Evolutionary conservation across 208 protist genomes (phyloP).

Genomic region (Phytomonas sp.): DNA sequence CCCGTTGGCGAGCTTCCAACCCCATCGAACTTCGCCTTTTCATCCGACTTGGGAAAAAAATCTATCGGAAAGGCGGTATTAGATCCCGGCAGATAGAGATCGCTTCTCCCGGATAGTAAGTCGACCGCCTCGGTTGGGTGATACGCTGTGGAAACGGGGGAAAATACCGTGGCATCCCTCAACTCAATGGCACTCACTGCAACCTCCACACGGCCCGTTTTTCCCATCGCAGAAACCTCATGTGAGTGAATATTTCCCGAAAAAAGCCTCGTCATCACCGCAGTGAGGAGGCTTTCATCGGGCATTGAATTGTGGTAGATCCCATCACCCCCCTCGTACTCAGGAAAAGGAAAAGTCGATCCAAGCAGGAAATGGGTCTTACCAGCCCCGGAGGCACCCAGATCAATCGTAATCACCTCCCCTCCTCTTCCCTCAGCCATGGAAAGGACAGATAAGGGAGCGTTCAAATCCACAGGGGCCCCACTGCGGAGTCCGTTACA

Average conservation of each 20-base stretch:
- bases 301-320: neutral
- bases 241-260: neutral
- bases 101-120: constrained; percentile 15
- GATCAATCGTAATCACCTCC: neutral
- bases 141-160: constrained; percentile 17
- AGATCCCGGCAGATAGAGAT: neutral
- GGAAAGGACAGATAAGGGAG: neutral
- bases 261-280: constrained; percentile 20
- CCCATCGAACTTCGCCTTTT: neutral
- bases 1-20: neutral
- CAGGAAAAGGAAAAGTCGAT: neutral
- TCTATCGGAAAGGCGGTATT: neutral
- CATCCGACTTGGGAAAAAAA: neutral
- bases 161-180: constrained; percentile 19
- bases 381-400: neutral
- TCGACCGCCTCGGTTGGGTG: constrained; percentile 21
- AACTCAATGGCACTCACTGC: constrained; percentile 23
- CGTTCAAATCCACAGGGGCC: neutral
- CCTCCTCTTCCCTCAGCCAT: neutral
- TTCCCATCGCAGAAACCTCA: neutral
- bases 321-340: neutral
- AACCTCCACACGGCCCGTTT: neutral
- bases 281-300: constrained; percentile 13
- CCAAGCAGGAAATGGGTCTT: neutral
- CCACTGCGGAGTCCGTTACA: neutral